These are phyloP conservation scores for Sclerotinia subarctica DNA, from an alignment of 2,329 filamentous ascomycete genomes.

Conservation along the genomic window DNA sequence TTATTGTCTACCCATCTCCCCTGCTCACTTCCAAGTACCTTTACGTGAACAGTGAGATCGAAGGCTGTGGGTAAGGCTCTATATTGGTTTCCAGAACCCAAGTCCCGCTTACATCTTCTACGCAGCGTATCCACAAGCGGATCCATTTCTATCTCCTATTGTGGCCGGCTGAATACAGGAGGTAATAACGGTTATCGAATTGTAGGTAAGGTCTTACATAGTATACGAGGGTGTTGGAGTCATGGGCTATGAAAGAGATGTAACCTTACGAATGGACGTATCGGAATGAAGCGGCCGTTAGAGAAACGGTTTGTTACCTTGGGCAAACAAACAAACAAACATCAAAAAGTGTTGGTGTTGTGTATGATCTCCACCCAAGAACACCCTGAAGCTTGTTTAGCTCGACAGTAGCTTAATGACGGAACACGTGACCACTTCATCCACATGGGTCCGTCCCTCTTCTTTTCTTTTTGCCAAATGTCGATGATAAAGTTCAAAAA, in stretches of 20 bases:
- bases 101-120: conserved; percentile 9
- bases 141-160: conserved; percentile 2
- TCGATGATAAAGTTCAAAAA: background rate
- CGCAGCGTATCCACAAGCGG: conserved; percentile 4
- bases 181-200: background rate
- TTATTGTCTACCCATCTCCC: background rate
- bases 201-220: background rate
- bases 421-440: background rate
- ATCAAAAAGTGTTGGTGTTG: background rate
- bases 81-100: background rate
- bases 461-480: too few relatives aligned
- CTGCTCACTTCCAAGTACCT: conserved; percentile 3
- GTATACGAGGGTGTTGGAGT: background rate
- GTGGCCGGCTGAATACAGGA: background rate
- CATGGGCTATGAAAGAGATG: background rate
- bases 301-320: background rate
- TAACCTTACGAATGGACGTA: background rate
- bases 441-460: background rate
- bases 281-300: background rate
- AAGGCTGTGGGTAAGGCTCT: conserved; percentile 1
- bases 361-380: background rate
- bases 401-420: background rate
- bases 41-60: conserved; percentile 17
- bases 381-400: background rate
- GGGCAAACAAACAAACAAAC: background rate